Evolutionary conservation across 2,329 filamentous ascomycete genomes (phyloP), one percentile per base, ranked within the genome.

Genomic region (Plenodomus lindquistii): DNA sequence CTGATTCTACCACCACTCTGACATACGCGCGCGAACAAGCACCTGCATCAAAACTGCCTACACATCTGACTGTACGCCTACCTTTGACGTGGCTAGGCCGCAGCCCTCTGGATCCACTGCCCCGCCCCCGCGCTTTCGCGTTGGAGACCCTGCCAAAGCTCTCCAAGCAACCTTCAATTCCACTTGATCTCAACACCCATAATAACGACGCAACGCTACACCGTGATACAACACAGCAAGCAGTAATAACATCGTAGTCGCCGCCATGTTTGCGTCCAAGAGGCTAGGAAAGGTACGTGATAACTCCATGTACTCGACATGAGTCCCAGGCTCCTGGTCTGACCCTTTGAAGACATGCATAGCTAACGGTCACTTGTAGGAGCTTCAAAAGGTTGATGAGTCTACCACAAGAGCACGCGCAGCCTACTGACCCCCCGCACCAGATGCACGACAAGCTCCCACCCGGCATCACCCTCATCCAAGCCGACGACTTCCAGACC

Each of bases 401-500:
- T n/a, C 35, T 7, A 31, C 27, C 6, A 13, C 11, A 11, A 4
- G 27, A 15, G 15, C 11, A 31, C 15, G 27, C 15, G 6, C 11
- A 31, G 27, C 27, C 22, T 24, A 20, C 37, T 39, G 18, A 39
- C 37, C 10, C 18, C n/a, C 19, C n/a, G 9, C 9, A 22, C 2
- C 38, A 85, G 80, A 77, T 85, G 67, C 76, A 85, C 64, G 76
- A 78, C 39, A 77, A 79, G 59, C 75, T 85, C 5, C 82, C 84
- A 2, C 83, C 82, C 0, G 85, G 85, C 53, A 96, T 99, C 72
- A 80, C 83, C 40, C 84, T 97, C 40, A 85, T 95, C 50, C 84
- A 86, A 40, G 86, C 90, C 48, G 89, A 95, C 39, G 87, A 91
- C 70, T 85, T 96, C 43, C 82, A 90, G 66, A 87, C 94, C 76